These are phyloP conservation scores for Colletotrichum sp. DNA, from an alignment of 2,329 filamentous ascomycete genomes.

Conservation along the genomic window DNA sequence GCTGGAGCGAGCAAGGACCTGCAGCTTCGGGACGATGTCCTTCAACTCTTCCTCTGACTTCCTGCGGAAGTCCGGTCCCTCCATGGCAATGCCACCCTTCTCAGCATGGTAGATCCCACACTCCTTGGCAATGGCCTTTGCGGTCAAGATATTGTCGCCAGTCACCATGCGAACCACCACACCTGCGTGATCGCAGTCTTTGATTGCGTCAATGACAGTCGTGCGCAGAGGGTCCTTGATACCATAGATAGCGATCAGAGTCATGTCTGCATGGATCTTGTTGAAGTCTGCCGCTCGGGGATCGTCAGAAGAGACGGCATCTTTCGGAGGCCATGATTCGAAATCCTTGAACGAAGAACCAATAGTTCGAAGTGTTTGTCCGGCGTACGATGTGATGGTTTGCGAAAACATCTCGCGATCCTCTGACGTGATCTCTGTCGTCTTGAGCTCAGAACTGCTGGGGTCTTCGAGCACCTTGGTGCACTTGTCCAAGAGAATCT, in stretches of 20 bases:
- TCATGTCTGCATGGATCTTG: slow-evolving; percentile 42
- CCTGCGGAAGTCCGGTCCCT: slow-evolving; percentile 61
- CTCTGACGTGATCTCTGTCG: slow-evolving; percentile 2
- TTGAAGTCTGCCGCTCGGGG: slow-evolving; percentile 67
- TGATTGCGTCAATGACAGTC: slow-evolving; percentile 67
- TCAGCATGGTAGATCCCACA: slow-evolving; percentile 41
- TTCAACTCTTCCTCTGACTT: slow-evolving; percentile 52
- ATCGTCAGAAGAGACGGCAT: slow-evolving; percentile 47
- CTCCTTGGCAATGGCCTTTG: slow-evolving; percentile 47
- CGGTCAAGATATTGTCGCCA: slow-evolving; percentile 50
- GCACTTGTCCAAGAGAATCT: slow-evolving; percentile 51
- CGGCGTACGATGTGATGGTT: slow-evolving; percentile 42
- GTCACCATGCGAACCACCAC: slow-evolving; percentile 72
- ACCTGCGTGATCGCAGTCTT: slow-evolving; percentile 66
- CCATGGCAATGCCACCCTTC: slow-evolving; percentile 60
- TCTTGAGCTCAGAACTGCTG: not conserved
- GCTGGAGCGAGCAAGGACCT: slow-evolving; percentile 72
- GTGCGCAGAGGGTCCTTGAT: slow-evolving; percentile 72
- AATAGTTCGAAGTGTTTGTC: slow-evolving; percentile 44
- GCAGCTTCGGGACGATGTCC: slow-evolving; percentile 64
- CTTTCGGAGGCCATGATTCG: slow-evolving; percentile 60
- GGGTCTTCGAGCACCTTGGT: slow-evolving; percentile 32
- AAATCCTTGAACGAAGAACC: slow-evolving; percentile 49
- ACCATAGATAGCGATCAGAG: slow-evolving; percentile 58
- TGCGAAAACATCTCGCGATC: slow-evolving; percentile 24